Percentiles rank a stretch among this genome's conserved stretches.
These are phyloP conservation scores for Sugiyamaella floridensis DNA, from an alignment of 805 yeast genomes.

Conservation along the genomic window DNA sequence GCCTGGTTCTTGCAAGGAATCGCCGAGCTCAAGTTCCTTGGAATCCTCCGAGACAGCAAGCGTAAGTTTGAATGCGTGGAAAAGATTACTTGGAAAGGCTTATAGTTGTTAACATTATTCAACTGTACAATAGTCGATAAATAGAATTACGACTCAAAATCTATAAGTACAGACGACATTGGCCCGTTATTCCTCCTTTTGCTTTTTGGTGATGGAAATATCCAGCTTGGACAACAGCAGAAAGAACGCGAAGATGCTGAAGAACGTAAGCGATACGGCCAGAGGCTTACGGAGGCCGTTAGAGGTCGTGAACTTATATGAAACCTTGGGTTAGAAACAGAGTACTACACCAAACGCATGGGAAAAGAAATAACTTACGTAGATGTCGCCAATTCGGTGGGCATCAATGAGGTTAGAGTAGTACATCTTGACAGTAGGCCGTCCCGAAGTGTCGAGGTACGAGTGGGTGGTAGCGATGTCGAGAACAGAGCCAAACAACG, in stretches of 20 bases:
- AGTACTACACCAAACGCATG: no score
- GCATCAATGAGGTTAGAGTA: conserved; percentile 65
- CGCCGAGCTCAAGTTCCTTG: conserved; percentile 61
- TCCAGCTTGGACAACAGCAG: conserved; percentile 43
- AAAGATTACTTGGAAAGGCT: conserved; percentile 63
- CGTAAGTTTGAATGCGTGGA: conserved; percentile 61
- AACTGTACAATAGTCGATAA: neutral
- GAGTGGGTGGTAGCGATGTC: conserved; percentile 28
- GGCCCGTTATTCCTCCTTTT: neutral
- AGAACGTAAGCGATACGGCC: conserved; percentile 54
- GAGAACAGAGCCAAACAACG: conserved; percentile 34
- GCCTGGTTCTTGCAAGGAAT: conserved; percentile 73
- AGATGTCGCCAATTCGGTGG: conserved; percentile 47
- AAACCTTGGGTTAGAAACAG: neutral
- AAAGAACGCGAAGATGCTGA: conserved; percentile 54
- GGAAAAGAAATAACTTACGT: conserved; percentile 55
- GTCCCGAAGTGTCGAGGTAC: conserved; percentile 69
- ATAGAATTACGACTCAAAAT: neutral
- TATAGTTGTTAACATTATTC: neutral
- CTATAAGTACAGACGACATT: neutral
- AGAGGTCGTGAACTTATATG: conserved; percentile 40
- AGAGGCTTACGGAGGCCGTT: conserved; percentile 60
- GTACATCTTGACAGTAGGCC: conserved; percentile 58
- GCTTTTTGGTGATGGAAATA: conserved; percentile 26
- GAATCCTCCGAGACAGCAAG: conserved; percentile 54